These are phyloP conservation scores for Populus tomentosa DNA, from an alignment of 441 rosid species.

Conservation along the genomic window DNA sequence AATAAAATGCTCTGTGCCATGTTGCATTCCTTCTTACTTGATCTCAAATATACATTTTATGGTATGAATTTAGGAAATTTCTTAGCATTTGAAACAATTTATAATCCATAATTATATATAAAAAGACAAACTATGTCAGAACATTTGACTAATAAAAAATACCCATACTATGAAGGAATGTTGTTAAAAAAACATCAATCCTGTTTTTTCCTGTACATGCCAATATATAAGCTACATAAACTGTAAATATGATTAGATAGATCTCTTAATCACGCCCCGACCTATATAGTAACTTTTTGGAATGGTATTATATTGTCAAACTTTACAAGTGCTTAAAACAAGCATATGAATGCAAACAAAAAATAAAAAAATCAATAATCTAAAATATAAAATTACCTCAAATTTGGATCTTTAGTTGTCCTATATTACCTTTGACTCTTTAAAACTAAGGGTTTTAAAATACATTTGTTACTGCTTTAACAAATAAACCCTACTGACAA, in stretches of 20 bases:
- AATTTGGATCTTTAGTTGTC: neutral
- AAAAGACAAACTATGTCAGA: neutral
- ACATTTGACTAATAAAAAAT: neutral
- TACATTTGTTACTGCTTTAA: neutral
- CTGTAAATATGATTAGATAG: neutral
- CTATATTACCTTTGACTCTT: neutral
- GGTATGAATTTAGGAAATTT: neutral
- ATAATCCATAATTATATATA: neutral
- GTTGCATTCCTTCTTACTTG: neutral
- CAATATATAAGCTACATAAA: neutral
- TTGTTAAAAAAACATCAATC: neutral
- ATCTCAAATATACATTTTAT: neutral
- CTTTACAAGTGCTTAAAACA: neutral
- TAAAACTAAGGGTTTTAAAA: neutral
- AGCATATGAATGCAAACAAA: neutral
- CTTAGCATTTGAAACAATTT: neutral
- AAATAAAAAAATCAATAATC: no score
- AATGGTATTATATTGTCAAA: neutral
- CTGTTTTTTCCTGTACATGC: neutral
- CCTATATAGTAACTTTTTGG: neutral
- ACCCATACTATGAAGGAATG: neutral
- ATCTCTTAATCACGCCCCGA: neutral
- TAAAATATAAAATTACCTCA: neutral
- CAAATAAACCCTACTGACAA: neutral
- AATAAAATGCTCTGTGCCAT: neutral